Evolutionary conservation across 805 yeast genomes (phyloP).

Genomic region (Zygoascus flipseniorum): DNA sequence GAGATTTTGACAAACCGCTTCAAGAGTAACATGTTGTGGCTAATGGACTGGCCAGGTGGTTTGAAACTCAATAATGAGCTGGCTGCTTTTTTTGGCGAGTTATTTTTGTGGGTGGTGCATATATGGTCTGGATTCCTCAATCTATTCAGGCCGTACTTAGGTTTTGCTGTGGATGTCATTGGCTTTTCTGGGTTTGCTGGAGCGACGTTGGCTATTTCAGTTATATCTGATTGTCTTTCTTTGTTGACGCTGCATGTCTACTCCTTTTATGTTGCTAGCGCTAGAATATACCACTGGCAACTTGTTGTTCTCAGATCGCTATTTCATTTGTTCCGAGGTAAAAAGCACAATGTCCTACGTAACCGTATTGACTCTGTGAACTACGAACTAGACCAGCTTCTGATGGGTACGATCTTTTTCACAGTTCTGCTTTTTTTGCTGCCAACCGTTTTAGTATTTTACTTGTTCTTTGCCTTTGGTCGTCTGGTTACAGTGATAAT

Average conservation of each 20-base stretch:
- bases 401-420: slow-evolving; percentile 83
- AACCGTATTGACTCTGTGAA: slow-evolving; percentile 78
- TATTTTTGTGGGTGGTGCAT: slow-evolving; percentile 75
- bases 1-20: slow-evolving; percentile 39
- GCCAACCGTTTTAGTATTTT: slow-evolving; percentile 85
- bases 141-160: slow-evolving; percentile 25
- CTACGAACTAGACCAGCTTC: slow-evolving; percentile 77
- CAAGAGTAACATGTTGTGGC: slow-evolving; percentile 50
- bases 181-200: slow-evolving; percentile 47
- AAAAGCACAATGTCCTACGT: slow-evolving; percentile 74
- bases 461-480: slow-evolving; percentile 57
- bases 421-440: slow-evolving; percentile 67
- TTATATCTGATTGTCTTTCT: slow-evolving; percentile 55
- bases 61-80: slow-evolving; percentile 82
- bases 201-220: slow-evolving; percentile 58
- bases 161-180: slow-evolving; percentile 25
- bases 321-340: slow-evolving; percentile 81
- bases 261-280: slow-evolving; percentile 69
- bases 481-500: slow-evolving; percentile 43
- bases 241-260: slow-evolving; percentile 62
- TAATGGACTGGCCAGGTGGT: slow-evolving; percentile 89
- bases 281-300: slow-evolving; percentile 74
- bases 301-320: slow-evolving; percentile 58
- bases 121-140: slow-evolving; percentile 42
- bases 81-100: slow-evolving; percentile 76